These are phyloP conservation scores for Eimeria zaria DNA, from an alignment of 169 alveolate genomes.

Conservation along the genomic window DNA sequence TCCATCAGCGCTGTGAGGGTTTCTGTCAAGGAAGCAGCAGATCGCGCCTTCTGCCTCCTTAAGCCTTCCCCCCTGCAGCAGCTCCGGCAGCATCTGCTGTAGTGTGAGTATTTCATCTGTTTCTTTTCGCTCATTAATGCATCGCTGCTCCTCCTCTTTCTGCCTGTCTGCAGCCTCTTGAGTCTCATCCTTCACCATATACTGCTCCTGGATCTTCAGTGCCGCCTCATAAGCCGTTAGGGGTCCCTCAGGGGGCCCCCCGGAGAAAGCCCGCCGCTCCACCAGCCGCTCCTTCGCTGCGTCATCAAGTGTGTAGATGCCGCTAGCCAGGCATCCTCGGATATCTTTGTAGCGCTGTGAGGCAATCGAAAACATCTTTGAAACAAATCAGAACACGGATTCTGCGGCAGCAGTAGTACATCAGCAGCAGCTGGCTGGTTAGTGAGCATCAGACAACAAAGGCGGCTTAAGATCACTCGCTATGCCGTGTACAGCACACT, in stretches of 20 bases:
- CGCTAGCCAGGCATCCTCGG: conserved; percentile 14
- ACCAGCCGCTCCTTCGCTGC: conserved; percentile 38
- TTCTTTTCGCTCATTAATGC: neutral
- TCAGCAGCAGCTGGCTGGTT: neutral
- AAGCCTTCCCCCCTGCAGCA: conserved; percentile 1
- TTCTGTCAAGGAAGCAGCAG: conserved; percentile 51
- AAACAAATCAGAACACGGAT: neutral
- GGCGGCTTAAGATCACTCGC: neutral
- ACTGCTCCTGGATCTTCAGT: conserved; percentile 14
- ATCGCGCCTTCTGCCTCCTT: conserved; percentile 58
- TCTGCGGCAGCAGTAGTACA: neutral
- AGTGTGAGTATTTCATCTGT: conserved; percentile 28
- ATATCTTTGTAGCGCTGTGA: neutral
- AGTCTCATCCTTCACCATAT: conserved; percentile 7
- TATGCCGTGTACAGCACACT: neutral
- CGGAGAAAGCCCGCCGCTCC: neutral
- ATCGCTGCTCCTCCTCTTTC: conserved; percentile 38
- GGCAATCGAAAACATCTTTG: conserved; percentile 8
- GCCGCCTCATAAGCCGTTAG: conserved; percentile 41
- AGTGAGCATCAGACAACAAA: neutral
- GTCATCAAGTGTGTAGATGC: conserved; percentile 18
- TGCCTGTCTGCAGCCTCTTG: neutral
- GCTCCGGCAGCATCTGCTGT: conserved; percentile 38
- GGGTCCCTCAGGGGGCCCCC: neutral
- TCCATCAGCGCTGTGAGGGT: conserved; percentile 51